Base-by-base conservation (phyloP, 257 asterid genomes). In the Coffea eugenioides region DNA sequence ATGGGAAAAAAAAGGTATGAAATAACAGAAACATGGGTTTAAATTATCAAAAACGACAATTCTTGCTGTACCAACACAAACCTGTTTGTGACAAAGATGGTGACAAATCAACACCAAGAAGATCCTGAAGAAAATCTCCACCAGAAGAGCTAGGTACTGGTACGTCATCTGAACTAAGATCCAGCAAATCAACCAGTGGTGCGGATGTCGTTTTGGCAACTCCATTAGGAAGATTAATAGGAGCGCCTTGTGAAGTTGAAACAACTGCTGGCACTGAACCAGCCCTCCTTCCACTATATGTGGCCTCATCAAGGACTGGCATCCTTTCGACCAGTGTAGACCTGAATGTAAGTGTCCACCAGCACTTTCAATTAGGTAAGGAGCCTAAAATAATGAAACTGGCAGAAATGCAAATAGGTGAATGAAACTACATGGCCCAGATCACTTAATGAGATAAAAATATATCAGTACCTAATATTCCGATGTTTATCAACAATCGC, bases 241-340 rank as follows among this genome's bases (percentile, higher is more conserved):
- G 79, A 72, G 92, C 83, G 80, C 92, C 93, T 83, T 91, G 90
- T 59, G 97, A 92, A 84, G 97, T 91, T 83, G 97, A 91, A 81
- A 84, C 92, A 71, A 86, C 87, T 85, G 90, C 89, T 69, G 97
- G 88, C 65, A 93, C 76, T 62, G 96, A 90, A 73, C 98, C 97
- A 64, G 95, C 91, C 85, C 89, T 92, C 90, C 95, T 91, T 83
- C 97, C 95, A 57, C 90, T 91, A 82, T 87, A 91, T 36, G 93
- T 89, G 78, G 97, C 93, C 85, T 94, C 99, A 80, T 96, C 98
- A 54, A 96, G 97, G 77, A 89, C 97, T 45, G 99, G 99, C 97
- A 94, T 94, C 84, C 95, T 91, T 87, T 96, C 99, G 52, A 94
- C 96, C 83, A 96, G 88, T 46, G 90, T 82, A 77, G 99, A 84